A percentile compares a stretch with the other conserved stretches of the same genome.
phyloP scores from a whole-genome alignment of 2,329 filamentous ascomycete species.

The Epichloe brachyelytri region DNA sequence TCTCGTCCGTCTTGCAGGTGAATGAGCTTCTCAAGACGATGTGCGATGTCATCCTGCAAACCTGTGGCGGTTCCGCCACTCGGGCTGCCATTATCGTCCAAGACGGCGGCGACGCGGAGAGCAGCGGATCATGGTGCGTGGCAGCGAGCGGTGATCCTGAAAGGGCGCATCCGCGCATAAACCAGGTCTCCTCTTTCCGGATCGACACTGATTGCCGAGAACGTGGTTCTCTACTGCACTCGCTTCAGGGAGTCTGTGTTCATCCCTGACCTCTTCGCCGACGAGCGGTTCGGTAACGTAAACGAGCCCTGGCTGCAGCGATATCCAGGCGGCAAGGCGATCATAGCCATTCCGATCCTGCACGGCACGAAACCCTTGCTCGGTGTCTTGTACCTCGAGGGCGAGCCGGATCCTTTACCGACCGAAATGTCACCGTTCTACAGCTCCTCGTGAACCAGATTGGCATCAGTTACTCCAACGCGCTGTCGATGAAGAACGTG shows the following conservation, averaged over 20 bases:
- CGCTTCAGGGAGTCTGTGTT: conserved; percentile 67
- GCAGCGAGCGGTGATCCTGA: conserved; percentile 64
- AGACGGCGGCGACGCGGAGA: conserved; percentile 44
- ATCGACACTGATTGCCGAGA: conserved; percentile 59
- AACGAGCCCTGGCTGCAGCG: conserved; percentile 53
- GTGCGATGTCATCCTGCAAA: conserved; percentile 69
- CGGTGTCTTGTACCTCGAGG: conserved; percentile 64
- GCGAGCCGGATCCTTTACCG: conserved; percentile 62
- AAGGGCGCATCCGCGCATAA: conserved; percentile 53
- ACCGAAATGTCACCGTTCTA: conserved; percentile 54
- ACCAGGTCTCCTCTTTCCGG: conserved; percentile 49
- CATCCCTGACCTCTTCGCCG: conserved; percentile 57
- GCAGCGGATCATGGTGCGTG: conserved; percentile 52
- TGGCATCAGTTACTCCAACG: conserved; percentile 57
- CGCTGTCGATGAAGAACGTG: conserved; percentile 53
- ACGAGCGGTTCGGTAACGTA: conserved; percentile 69
- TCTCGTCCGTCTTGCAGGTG: conserved; percentile 65
- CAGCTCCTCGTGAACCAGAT: conserved; percentile 70
- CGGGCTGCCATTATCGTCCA: conserved; percentile 63
- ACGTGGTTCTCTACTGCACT: conserved; percentile 64
- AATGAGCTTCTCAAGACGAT: conserved; percentile 68
- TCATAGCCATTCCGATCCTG: conserved; percentile 69
- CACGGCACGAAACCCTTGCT: conserved; percentile 59
- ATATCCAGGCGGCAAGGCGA: conserved; percentile 57
- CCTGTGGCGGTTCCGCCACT: conserved; percentile 57